Evolutionary conservation across 805 yeast genomes (phyloP).

Genomic region (Starmerella sirachaensis): DNA sequence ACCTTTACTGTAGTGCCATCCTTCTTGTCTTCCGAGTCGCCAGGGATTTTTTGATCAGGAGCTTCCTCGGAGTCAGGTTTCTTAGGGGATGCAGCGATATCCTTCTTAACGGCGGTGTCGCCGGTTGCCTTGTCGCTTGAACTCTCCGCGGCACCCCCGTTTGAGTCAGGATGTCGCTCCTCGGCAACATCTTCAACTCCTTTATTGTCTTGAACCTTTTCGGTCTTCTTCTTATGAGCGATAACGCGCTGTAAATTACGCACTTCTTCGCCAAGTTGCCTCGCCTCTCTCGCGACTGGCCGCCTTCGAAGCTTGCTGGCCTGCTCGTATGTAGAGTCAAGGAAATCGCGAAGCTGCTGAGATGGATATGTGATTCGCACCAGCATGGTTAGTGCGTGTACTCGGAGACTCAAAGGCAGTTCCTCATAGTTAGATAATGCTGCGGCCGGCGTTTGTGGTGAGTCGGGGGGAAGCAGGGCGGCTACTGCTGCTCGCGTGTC

Average conservation of each 20-base stretch:
- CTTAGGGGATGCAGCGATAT: too few species aligned
- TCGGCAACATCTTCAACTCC: conserved; percentile 4
- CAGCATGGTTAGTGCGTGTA: conserved; percentile 48
- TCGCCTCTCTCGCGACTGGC: conserved; percentile 49
- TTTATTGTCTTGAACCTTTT: conserved; percentile 2
- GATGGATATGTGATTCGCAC: conserved; percentile 52
- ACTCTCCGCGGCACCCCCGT: too few species aligned
- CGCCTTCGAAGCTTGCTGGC: conserved; percentile 51
- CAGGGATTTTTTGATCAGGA: too few species aligned
- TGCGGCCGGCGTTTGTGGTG: conserved; percentile 36
- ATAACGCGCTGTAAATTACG: conserved; percentile 4
- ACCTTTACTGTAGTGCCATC: too few species aligned
- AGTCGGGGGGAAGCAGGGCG: conserved; percentile 41
- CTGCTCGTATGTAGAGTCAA: conserved; percentile 59
- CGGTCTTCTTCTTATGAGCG: conserved; percentile 2
- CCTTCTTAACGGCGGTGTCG: neutral
- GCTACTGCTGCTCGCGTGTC: conserved; percentile 42
- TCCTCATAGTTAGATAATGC: conserved; percentile 45
- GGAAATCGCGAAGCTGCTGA: conserved; percentile 43
- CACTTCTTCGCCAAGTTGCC: conserved; percentile 40
- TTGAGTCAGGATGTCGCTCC: too few species aligned
- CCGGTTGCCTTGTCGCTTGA: conserved; percentile 6
- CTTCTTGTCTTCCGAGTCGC: too few species aligned
- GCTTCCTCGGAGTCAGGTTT: too few species aligned
- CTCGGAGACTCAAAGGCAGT: conserved; percentile 42